Evolutionary conservation across 2,329 filamentous ascomycete species (phyloP).

Genomic region (Didymella segeticola): DNA sequence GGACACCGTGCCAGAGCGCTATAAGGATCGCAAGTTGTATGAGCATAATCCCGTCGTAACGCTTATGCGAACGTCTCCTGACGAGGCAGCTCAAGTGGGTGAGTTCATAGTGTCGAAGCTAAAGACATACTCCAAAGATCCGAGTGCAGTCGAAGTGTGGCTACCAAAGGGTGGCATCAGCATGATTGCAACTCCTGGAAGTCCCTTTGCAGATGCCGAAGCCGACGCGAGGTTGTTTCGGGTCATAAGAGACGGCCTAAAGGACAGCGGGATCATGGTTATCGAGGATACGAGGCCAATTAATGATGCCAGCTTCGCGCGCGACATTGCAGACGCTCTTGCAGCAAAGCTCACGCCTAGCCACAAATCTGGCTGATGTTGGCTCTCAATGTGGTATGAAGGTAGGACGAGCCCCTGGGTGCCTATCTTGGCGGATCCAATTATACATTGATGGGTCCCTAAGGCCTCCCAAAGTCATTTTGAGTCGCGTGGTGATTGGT

Average conservation of each 20-base stretch:
- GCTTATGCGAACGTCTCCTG: constrained; percentile 67
- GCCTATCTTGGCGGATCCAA: constrained; percentile 2
- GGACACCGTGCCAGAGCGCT: constrained; percentile 63
- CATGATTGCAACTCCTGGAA: constrained; percentile 61
- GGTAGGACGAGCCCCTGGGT: constrained; percentile 7
- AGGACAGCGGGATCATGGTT: constrained; percentile 58
- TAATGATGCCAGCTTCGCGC: constrained; percentile 62
- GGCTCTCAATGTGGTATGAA: neutral
- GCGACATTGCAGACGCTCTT: constrained; percentile 55
- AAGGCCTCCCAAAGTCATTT: constrained; percentile 16
- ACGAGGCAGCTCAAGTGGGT: constrained; percentile 65
- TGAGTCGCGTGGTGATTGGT: constrained; percentile 7
- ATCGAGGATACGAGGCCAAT: constrained; percentile 59
- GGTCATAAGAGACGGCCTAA: constrained; percentile 58
- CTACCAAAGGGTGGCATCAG: constrained; percentile 68
- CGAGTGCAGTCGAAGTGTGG: constrained; percentile 60
- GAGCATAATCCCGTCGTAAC: constrained; percentile 73
- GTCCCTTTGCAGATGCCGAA: constrained; percentile 60
- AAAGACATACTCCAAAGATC: constrained; percentile 46
- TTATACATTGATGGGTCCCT: neutral
- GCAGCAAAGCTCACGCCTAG: constrained; percentile 29
- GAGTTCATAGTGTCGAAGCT: constrained; percentile 64
- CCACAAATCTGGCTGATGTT: neutral
- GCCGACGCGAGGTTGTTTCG: constrained; percentile 58
- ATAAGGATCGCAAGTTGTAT: constrained; percentile 59